Conservation (phyloP, 2,329 filamentous ascomycete genomes). For the Talaromyces sp. region DNA sequence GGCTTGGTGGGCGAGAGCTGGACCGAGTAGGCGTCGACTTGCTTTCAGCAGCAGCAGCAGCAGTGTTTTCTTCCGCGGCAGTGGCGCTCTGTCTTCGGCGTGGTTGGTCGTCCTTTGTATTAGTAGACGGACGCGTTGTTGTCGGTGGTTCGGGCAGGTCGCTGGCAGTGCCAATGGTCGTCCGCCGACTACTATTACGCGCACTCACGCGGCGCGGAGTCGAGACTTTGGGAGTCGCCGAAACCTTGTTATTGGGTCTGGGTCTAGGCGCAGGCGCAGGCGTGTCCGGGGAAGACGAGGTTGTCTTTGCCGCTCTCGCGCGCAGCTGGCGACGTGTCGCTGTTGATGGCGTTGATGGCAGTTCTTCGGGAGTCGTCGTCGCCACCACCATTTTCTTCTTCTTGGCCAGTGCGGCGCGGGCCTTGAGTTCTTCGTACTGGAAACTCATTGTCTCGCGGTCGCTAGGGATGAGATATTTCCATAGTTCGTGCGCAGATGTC, state of each 20-base stretch:
- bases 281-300: conserved; percentile 38
- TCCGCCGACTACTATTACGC: conserved; percentile 51
- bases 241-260: not conserved
- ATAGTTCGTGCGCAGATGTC: conserved; percentile 75
- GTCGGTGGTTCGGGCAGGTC: conserved; percentile 37
- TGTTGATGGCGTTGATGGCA: conserved; percentile 39
- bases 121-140: conserved; percentile 5
- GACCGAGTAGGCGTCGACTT: conserved; percentile 12
- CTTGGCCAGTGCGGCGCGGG: conserved; percentile 59
- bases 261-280: conserved; percentile 20
- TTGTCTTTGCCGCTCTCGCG: conserved; percentile 57
- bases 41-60: conserved; percentile 12
- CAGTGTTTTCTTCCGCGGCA: not conserved
- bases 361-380: conserved; percentile 31
- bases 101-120: not conserved
- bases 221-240: conserved; percentile 35
- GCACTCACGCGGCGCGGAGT: conserved; percentile 49
- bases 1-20: conserved; percentile 16
- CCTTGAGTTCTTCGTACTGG: conserved; percentile 71
- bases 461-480: conserved; percentile 73
- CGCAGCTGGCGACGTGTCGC: conserved; percentile 68
- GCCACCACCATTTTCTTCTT: conserved; percentile 57
- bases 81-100: conserved; percentile 22
- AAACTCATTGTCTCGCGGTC: conserved; percentile 72
- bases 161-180: conserved; percentile 56